These are phyloP conservation scores for Hordeum vulgare DNA, from an alignment of 176 grass and related monocot genomes.

Conservation along the genomic window DNA sequence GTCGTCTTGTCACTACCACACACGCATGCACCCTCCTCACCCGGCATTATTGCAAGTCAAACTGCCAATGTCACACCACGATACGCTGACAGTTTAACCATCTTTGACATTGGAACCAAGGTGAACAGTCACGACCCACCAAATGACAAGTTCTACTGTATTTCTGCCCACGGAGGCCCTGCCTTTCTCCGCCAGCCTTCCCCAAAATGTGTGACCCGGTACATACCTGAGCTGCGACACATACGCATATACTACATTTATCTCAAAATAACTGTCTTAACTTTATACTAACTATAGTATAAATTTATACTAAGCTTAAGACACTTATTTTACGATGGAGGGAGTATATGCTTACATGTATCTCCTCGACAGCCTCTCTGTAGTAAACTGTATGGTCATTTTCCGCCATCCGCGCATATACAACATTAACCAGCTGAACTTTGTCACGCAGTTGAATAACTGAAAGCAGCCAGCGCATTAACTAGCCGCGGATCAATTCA, in stretches of 20 bases:
- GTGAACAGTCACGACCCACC: neutral
- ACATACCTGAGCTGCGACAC: too few relatives aligned
- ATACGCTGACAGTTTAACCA: constrained; percentile 35
- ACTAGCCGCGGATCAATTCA: neutral
- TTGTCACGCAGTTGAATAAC: neutral
- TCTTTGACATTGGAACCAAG: constrained; percentile 18
- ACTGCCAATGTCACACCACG: constrained; percentile 11
- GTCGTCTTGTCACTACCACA: too few relatives aligned
- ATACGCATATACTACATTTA: too few relatives aligned
- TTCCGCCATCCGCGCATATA: neutral
- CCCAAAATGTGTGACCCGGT: neutral
- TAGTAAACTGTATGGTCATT: neutral
- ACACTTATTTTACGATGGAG: too few relatives aligned
- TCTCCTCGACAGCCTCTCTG: neutral
- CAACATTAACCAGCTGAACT: too few relatives aligned
- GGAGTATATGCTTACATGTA: too few relatives aligned
- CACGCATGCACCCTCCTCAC: too few relatives aligned
- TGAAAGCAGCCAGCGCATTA: neutral
- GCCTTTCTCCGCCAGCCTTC: neutral
- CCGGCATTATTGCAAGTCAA: neutral
- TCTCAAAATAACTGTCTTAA: too few relatives aligned
- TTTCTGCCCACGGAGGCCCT: too few relatives aligned
- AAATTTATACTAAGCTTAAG: too few relatives aligned
- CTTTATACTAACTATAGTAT: too few relatives aligned
- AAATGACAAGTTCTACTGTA: too few relatives aligned